A percentile compares a stretch with the other conserved stretches of the same genome.
These are phyloP conservation scores for Plasmodium inui DNA, from an alignment of 169 alveolate genomes.

Conservation along the genomic window DNA sequence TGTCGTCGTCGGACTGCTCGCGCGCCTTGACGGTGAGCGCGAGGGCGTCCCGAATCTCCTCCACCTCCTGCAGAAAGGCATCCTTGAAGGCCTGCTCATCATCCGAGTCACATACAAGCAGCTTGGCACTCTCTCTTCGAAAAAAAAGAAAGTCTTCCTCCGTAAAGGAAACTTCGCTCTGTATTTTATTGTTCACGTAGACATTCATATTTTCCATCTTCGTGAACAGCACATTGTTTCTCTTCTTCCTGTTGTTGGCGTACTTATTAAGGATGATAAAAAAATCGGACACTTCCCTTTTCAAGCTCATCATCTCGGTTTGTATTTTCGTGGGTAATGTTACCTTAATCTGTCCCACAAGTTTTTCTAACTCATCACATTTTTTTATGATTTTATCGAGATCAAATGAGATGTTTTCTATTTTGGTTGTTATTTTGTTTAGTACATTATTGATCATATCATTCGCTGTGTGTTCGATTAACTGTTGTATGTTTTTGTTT, in stretches of 20 bases:
- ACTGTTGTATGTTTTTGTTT: slow-evolving; percentile 46
- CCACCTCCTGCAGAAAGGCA: slow-evolving; percentile 39
- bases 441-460: slow-evolving; percentile 64
- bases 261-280: slow-evolving; percentile 31
- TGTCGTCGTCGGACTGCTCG: slow-evolving; percentile 73
- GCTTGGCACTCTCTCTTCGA: slow-evolving; percentile 53
- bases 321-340: slow-evolving; percentile 56
- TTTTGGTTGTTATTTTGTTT: slow-evolving; percentile 66
- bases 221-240: slow-evolving; percentile 52
- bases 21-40: slow-evolving; percentile 45
- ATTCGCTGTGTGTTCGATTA: slow-evolving; percentile 63
- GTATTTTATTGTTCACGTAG: slow-evolving; percentile 30
- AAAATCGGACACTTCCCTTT: slow-evolving; percentile 52
- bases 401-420: slow-evolving; percentile 45
- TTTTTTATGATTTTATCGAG: slow-evolving; percentile 47
- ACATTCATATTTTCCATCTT: slow-evolving; percentile 70
- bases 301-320: slow-evolving; percentile 62
- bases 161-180: slow-evolving; percentile 54
- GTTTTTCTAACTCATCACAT: slow-evolving; percentile 55
- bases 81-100: slow-evolving; percentile 35
- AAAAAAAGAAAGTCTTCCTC: slow-evolving; percentile 34
- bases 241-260: slow-evolving; percentile 45
- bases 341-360: slow-evolving; percentile 23
- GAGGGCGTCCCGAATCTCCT: slow-evolving; percentile 67
- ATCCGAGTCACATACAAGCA: slow-evolving; percentile 28